phyloP scores from a whole-genome alignment of 371 early-diverging fungal genomes.

The Parasitella parasitica region DNA sequence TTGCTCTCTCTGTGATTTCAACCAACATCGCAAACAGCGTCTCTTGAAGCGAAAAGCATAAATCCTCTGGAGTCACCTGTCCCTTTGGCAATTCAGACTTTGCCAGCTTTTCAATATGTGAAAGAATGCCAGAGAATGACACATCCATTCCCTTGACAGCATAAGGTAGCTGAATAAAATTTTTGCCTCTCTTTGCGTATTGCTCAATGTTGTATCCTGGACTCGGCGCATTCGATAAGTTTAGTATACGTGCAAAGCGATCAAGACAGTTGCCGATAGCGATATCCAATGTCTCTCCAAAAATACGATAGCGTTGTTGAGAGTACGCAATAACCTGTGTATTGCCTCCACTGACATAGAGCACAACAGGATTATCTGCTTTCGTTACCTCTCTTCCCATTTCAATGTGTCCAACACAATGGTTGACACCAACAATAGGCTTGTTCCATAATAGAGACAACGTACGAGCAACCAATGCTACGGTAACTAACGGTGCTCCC shows the following conservation, averaged over 20 bases:
- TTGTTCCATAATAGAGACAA: slow-evolving; percentile 89
- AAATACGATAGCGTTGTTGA: slow-evolving; percentile 93
- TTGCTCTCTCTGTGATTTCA: slow-evolving; percentile 99
- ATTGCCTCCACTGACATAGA: slow-evolving; percentile 99
- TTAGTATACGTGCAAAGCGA: slow-evolving; percentile 94
- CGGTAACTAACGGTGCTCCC: slow-evolving; percentile 94
- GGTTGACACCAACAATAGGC: slow-evolving; percentile 98
- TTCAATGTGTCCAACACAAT: slow-evolving; percentile 99
- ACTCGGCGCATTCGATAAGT: slow-evolving; percentile 95
- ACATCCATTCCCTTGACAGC: slow-evolving; percentile 99
- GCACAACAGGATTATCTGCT: slow-evolving; percentile 95
- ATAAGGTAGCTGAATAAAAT: slow-evolving; percentile 93
- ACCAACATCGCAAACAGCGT: slow-evolving; percentile 99
- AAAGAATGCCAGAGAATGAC: slow-evolving; percentile 97
- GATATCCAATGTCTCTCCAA: slow-evolving; percentile 99
- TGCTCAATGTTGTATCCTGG: slow-evolving; percentile 99
- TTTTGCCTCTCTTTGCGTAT: slow-evolving; percentile 88
- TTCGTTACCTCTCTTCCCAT: slow-evolving; percentile 99
- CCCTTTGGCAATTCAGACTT: slow-evolving; percentile 61
- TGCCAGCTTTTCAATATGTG: slow-evolving; percentile 83
- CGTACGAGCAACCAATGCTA: slow-evolving; percentile 96
- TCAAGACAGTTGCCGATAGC: slow-evolving; percentile 99
- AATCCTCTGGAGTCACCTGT: slow-evolving; percentile 78
- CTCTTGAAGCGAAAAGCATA: slow-evolving; percentile 99
- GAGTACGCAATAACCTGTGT: slow-evolving; percentile 99